Evolutionary conservation across 2,329 filamentous ascomycete species (phyloP).

Genomic region (Calonectria pteridis): DNA sequence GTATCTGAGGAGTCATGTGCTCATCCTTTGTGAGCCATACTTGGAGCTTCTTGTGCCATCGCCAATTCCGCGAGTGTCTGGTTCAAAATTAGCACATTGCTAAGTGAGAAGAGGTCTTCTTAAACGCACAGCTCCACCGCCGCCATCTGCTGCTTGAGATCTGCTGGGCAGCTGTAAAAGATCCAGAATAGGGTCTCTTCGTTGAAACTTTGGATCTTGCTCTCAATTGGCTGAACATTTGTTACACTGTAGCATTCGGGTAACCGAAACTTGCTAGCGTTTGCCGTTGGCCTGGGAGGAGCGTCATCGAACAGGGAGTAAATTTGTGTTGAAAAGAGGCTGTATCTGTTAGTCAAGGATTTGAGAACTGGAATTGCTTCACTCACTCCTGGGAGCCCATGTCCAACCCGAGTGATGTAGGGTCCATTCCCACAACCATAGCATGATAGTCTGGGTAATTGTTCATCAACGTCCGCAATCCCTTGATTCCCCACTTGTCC

Average conservation of each 20-base stretch:
- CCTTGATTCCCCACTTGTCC: constrained; percentile 76
- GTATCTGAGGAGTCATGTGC: constrained; percentile 70
- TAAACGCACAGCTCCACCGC: constrained; percentile 70
- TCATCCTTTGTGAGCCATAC: constrained; percentile 78
- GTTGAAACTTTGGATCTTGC: constrained; percentile 75
- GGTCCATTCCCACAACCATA: constrained; percentile 71
- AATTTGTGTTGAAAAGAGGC: constrained; percentile 68
- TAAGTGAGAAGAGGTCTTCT: neutral
- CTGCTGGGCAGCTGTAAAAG: constrained; percentile 75
- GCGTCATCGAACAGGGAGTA: constrained; percentile 72
- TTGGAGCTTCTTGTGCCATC: constrained; percentile 76
- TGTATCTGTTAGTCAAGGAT: constrained; percentile 46
- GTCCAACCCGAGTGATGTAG: constrained; percentile 68
- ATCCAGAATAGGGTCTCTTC: constrained; percentile 79
- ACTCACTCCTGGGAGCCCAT: constrained; percentile 69
- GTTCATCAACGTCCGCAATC: constrained; percentile 72
- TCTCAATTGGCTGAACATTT: constrained; percentile 74
- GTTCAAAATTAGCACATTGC: constrained; percentile 20
- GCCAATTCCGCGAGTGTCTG: constrained; percentile 74
- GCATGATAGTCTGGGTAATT: constrained; percentile 73
- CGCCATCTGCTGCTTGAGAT: constrained; percentile 73
- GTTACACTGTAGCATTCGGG: constrained; percentile 77
- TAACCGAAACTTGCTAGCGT: constrained; percentile 64
- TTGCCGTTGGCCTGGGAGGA: constrained; percentile 68
- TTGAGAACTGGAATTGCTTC: neutral